Percentiles rank a stretch among this genome's conserved stretches.
These are phyloP conservation scores for Spatholobus suberectus DNA, from an alignment of 306 rosid species.

Conservation along the genomic window DNA sequence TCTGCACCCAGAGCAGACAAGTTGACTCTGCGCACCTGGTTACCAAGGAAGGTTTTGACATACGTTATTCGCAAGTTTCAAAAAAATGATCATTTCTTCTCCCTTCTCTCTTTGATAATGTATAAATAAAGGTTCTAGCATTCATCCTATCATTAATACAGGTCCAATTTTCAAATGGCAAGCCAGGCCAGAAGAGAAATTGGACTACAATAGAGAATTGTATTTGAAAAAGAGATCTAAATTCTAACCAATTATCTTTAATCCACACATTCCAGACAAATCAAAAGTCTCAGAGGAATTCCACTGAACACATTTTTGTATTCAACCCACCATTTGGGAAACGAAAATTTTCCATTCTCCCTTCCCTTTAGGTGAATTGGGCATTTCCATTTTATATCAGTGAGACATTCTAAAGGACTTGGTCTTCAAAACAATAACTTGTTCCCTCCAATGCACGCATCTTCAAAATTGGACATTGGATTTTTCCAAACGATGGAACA, in stretches of 20 bases:
- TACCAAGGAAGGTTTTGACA: slow-evolving; percentile 31
- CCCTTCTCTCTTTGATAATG: neutral
- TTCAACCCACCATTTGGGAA: neutral
- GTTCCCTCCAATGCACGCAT: too few relatives aligned
- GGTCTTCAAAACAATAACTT: neutral
- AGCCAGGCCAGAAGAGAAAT: neutral
- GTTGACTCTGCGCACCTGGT: slow-evolving; percentile 81
- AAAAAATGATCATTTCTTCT: neutral
- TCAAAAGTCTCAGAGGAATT: neutral
- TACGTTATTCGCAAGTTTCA: neutral
- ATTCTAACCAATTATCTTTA: neutral
- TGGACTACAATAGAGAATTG: neutral
- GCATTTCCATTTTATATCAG: neutral
- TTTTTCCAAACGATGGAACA: neutral
- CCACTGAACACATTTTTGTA: neutral
- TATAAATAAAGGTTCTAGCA: neutral
- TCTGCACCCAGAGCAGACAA: slow-evolving; percentile 91
- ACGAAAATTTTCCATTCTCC: neutral
- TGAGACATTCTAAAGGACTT: neutral
- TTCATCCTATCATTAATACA: neutral
- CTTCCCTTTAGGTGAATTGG: neutral
- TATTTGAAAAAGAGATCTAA: neutral
- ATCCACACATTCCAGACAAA: neutral
- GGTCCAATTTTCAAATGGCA: neutral
- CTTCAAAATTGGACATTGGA: slow-evolving; percentile 24